These are phyloP conservation scores for Epichloe aotearoae DNA, from an alignment of 2,329 filamentous ascomycete genomes.

Conservation along the genomic window DNA sequence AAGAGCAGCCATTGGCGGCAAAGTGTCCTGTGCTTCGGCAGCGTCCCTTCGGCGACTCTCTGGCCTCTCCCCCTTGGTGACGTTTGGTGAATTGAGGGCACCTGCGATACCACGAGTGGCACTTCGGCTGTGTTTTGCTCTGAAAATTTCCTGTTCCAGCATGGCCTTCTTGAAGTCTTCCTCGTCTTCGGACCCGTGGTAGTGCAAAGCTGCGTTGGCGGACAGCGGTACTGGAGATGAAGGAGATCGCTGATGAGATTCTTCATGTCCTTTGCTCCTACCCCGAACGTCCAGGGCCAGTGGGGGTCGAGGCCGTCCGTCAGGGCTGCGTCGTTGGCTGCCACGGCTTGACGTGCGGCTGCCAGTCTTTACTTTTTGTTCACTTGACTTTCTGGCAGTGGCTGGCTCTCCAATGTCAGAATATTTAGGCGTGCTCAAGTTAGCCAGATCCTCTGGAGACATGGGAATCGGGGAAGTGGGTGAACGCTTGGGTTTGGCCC, in stretches of 20 bases:
- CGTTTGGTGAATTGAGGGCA: constrained; percentile 19
- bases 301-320: constrained; percentile 26
- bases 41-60: constrained; percentile 24
- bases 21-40: constrained; percentile 17
- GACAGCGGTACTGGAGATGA: constrained; percentile 71
- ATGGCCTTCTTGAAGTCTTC: constrained; percentile 42
- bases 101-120: constrained; percentile 24
- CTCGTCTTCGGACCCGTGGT: constrained; percentile 48
- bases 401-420: constrained; percentile 24
- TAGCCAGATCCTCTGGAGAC: constrained; percentile 76
- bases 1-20: constrained; percentile 16
- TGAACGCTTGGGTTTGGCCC: constrained; percentile 65
- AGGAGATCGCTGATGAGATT: constrained; percentile 54
- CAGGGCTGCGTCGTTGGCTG: constrained; percentile 33
- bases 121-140: constrained; percentile 40
- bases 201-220: constrained; percentile 24
- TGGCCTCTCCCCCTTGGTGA: constrained; percentile 22
- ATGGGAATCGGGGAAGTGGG: constrained; percentile 88
- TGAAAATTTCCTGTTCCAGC: constrained; percentile 41
- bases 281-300: constrained; percentile 41
- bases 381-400: constrained; percentile 31
- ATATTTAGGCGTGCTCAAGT: constrained; percentile 36
- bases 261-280: constrained; percentile 46
- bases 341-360: constrained; percentile 39
- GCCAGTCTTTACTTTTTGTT: constrained; percentile 16